Base-by-base conservation (phyloP, 352 stramenopile species). In the Pythium periplocum region DNA sequence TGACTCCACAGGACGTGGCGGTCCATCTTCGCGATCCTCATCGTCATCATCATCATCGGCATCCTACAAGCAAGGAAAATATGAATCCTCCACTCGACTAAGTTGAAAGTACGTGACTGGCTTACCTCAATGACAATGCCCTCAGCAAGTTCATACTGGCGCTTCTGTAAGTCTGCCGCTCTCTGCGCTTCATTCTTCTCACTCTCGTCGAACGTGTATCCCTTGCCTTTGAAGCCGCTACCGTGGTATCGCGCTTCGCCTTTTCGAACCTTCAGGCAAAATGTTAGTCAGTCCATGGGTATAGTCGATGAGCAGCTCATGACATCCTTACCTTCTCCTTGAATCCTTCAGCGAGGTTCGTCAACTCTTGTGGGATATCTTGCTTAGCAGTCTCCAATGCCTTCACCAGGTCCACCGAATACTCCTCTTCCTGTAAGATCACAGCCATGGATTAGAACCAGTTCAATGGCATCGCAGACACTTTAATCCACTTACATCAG, bases 171-270 rank as follows among this genome's bases (percentile, higher is more conserved):
- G 61, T 96, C 83, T 40, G 90, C 90, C 33, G 91, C 78, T 43
- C 95, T 89, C 64, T 99, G 96, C 8, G 93, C 83, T 68, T 99
- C 97, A 47, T 89, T 98, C 54, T 97, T 87, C 66, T 99, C 97
- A 11, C 71, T 97, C 34, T 97, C 96, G 58, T 99, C 97, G 61
- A 99, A 99, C 2, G 93, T 98, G 70, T 97, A 99, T 4, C 97
- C 97, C 59, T 98, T 98, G 44, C 96, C 96, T 66, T 96, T 96
- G 67, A 98, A 99, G 0, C 97, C 97, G 55, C 89, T 98, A 26
- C 86, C 86, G 42, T 97, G 96, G 65, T 95, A 98, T 41, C 89
- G 88, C 9, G 97, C 97, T 78, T 99, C 90, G 17, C 97, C 97
- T 26, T 75, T 86, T 40, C 42, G 38, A 48, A 48, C 40, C 36